Evolutionary conservation across 2,329 filamentous ascomycete species (phyloP).

Genomic region (Emmonsia crescens): DNA sequence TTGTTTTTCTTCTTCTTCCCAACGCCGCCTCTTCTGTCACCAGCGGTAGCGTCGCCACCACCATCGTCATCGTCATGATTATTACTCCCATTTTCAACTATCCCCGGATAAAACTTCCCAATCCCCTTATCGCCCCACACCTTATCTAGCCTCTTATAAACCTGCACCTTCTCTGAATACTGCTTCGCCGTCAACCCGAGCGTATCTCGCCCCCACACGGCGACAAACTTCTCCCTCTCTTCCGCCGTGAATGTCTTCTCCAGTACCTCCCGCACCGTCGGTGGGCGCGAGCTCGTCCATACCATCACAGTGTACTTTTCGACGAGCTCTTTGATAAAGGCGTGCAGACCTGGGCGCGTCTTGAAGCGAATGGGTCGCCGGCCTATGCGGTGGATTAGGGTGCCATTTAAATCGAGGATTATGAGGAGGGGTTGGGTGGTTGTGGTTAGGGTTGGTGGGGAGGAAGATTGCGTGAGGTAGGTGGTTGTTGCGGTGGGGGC

Average conservation of each 20-base stretch:
- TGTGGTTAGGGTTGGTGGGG: conserved; percentile 32
- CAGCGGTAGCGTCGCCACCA: not conserved
- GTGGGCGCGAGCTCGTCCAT: conserved; percentile 74
- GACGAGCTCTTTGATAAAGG: conserved; percentile 66
- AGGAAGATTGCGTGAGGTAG: conserved; percentile 50
- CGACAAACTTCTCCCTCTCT: conserved; percentile 49
- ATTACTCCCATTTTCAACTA: conserved; percentile 8
- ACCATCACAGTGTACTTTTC: conserved; percentile 68
- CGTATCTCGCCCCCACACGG: conserved; percentile 66
- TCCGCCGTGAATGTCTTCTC: conserved; percentile 47
- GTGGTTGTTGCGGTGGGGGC: conserved; percentile 48
- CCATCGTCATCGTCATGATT: conserved; percentile 8
- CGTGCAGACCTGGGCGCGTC: conserved; percentile 53
- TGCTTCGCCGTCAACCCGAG: conserved; percentile 56
- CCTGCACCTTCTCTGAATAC: conserved; percentile 63
- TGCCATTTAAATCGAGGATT: conserved; percentile 88
- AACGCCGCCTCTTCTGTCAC: not conserved
- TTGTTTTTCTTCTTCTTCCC: conserved; percentile 1
- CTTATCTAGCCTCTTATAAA: conserved; percentile 72
- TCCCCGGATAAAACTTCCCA: conserved; percentile 24
- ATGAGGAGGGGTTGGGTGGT: conserved; percentile 59
- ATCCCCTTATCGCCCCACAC: conserved; percentile 52
- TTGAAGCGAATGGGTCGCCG: conserved; percentile 46
- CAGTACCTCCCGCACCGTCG: conserved; percentile 55
- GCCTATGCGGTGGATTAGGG: conserved; percentile 62